A percentile compares a stretch with the other conserved stretches of the same genome.
Conservation (phyloP, 768 basidiomycete genomes). For the Amanita phalloides region DNA sequence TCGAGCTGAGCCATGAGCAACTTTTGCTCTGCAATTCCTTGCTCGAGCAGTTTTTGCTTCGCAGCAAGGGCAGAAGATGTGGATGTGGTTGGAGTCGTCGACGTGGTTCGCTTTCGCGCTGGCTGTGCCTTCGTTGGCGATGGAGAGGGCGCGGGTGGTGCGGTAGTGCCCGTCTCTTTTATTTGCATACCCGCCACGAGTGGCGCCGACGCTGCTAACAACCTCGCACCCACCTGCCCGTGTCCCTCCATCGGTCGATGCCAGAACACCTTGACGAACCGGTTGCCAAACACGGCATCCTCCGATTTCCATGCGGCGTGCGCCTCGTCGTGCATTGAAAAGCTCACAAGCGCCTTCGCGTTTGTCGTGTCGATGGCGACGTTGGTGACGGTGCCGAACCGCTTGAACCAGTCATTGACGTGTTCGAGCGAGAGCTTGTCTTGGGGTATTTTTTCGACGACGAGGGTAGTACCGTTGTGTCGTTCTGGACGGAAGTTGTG, state of each 20-base stretch:
- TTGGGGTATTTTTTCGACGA: slow-evolving; percentile 90
- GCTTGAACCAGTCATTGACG: slow-evolving; percentile 84
- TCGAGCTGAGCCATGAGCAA: slow-evolving; percentile 62
- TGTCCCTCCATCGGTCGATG: slow-evolving; percentile 90
- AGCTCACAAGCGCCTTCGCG: slow-evolving; percentile 81
- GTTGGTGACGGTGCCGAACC: slow-evolving; percentile 87
- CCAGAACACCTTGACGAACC: slow-evolving; percentile 96
- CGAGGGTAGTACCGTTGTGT: slow-evolving; percentile 69
- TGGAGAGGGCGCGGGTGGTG: slow-evolving; percentile 14
- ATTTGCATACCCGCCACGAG: slow-evolving; percentile 53
- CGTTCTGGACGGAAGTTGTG: slow-evolving; percentile 58
- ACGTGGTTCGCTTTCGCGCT: slow-evolving; percentile 8
- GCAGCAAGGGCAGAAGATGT: slow-evolving; percentile 39
- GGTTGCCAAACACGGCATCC: slow-evolving; percentile 89
- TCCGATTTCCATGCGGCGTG: slow-evolving; percentile 86
- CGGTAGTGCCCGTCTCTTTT: slow-evolving; percentile 16
- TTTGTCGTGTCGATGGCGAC: slow-evolving; percentile 73
- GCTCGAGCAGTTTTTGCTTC: slow-evolving; percentile 67
- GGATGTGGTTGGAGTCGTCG: slow-evolving; percentile 15
- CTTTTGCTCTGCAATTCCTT: slow-evolving; percentile 86
- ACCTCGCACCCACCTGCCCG: slow-evolving; percentile 65
- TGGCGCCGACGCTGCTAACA: slow-evolving; percentile 75
- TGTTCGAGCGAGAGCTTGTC: slow-evolving; percentile 68
- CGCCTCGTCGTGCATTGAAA: slow-evolving; percentile 74
- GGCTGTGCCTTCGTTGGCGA: slow-evolving; percentile 9